Conservation (phyloP, 148 eudicot genomes). For the Arctostaphylos glauca region DNA sequence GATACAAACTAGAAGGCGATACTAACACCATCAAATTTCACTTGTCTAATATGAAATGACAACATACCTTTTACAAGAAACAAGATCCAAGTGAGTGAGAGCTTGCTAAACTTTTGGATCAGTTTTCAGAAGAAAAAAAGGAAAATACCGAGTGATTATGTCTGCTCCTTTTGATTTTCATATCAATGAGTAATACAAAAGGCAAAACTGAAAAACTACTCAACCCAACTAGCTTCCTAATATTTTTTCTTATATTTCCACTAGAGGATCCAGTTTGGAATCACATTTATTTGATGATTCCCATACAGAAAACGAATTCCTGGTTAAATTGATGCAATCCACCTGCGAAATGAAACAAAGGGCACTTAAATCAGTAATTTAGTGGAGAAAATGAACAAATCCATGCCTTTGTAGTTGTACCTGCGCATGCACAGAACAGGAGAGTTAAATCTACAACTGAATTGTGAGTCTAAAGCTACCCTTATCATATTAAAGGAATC, state of each 20-base stretch:
- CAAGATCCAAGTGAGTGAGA: not conserved
- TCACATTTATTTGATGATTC: not conserved
- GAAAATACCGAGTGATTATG: not conserved
- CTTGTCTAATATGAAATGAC: not conserved
- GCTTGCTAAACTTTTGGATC: not conserved
- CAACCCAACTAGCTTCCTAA: no score
- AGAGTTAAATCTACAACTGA: not conserved
- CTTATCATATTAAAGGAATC: not conserved
- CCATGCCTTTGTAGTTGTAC: not conserved
- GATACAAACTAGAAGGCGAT: not conserved
- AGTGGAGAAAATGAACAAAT: not conserved
- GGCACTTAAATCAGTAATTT: not conserved
- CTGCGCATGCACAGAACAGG: not conserved
- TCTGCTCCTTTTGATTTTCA: no score
- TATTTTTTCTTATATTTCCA: not conserved
- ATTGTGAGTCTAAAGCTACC: not conserved
- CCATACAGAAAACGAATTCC: not conserved
- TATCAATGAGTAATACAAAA: not conserved
- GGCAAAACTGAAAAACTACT: not conserved
- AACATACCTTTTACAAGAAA: not conserved
- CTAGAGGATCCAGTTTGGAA: not conserved
- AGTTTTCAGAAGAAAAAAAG: not conserved
- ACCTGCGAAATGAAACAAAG: not conserved
- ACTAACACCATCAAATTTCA: not conserved
- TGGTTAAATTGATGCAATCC: not conserved